A percentile compares a stretch with the other conserved stretches of the same genome.
These are phyloP conservation scores for Albizia julibrissin DNA, from an alignment of 306 rosid species.

Conservation along the genomic window DNA sequence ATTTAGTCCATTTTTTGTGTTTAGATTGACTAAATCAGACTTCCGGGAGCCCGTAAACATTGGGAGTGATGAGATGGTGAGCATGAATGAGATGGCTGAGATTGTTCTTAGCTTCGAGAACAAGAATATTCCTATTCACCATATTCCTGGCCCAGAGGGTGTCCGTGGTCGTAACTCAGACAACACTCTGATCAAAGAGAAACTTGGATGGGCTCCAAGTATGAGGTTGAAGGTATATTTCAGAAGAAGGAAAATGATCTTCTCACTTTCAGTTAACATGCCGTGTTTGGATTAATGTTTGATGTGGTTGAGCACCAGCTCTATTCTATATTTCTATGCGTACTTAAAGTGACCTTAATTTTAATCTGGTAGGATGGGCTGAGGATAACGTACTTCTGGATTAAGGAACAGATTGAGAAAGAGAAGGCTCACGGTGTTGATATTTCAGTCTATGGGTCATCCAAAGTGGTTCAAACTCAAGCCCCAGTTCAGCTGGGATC, in stretches of 20 bases:
- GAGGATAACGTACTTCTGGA: conserved; percentile 92
- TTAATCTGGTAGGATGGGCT: conserved; percentile 74
- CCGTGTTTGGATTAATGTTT: neutral
- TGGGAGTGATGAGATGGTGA: conserved; percentile 99
- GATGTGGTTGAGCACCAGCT: conserved; percentile 18
- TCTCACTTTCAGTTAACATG: conserved; percentile 6
- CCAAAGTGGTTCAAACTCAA: conserved; percentile 95
- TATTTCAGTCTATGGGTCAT: conserved; percentile 70
- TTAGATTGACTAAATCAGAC: conserved; percentile 93
- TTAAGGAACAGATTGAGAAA: conserved; percentile 95
- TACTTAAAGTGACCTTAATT: conserved; percentile 30
- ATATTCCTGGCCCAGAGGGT: conserved; percentile 99
- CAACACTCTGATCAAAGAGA: conserved; percentile 94
- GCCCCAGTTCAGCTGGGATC: conserved; percentile 98
- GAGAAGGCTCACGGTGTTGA: conserved; percentile 77
- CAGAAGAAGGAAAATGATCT: neutral
- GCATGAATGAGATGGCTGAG: conserved; percentile 99
- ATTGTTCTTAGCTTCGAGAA: conserved; percentile 86
- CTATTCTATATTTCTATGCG: conserved; percentile 10
- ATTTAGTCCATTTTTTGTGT: conserved; percentile 27
- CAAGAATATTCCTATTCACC: conserved; percentile 84
- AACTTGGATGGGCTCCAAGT: conserved; percentile 99
- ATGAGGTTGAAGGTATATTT: conserved; percentile 87
- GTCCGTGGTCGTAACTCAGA: conserved; percentile 99
- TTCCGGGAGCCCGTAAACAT: conserved; percentile 97